phyloP scores from a whole-genome alignment of 805 yeast species.

The Saccharomycopsis sp. region DNA sequence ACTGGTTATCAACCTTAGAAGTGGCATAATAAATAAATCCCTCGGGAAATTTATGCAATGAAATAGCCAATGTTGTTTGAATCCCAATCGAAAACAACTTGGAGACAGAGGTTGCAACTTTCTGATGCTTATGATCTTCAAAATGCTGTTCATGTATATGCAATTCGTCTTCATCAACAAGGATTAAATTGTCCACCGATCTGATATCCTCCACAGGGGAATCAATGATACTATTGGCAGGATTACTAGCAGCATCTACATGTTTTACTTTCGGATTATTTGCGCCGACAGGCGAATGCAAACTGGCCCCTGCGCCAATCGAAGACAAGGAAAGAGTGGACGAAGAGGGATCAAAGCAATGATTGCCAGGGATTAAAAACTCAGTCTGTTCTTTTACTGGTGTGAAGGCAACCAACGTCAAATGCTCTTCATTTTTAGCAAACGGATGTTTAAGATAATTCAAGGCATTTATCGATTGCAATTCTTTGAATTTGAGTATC shows the following conservation, averaged over 20 bases:
- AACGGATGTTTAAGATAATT: slow-evolving; percentile 17
- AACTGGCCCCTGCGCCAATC: not conserved
- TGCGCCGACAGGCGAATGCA: not conserved
- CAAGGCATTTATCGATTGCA: slow-evolving; percentile 16
- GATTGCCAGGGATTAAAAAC: not conserved
- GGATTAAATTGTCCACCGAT: slow-evolving; percentile 15
- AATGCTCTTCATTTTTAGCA: slow-evolving; percentile 3
- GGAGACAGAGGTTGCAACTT: slow-evolving; percentile 68
- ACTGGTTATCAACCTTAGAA: slow-evolving; percentile 48
- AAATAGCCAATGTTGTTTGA: slow-evolving; percentile 82
- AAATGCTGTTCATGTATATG: slow-evolving; percentile 29
- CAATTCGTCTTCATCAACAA: slow-evolving; percentile 19
- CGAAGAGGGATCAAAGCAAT: not conserved
- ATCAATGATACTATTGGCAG: slow-evolving; percentile 3
- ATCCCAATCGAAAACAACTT: slow-evolving; percentile 80
- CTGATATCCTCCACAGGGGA: slow-evolving; percentile 11
- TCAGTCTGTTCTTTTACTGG: not conserved
- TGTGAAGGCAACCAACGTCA: slow-evolving; percentile 11
- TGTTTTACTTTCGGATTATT: not conserved
- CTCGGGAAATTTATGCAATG: slow-evolving; percentile 90
- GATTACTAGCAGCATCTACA: not conserved
- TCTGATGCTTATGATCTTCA: slow-evolving; percentile 63
- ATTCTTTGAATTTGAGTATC: slow-evolving; percentile 10
- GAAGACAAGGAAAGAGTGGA: not conserved
- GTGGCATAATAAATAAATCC: slow-evolving; percentile 87